A percentile compares a stretch with the other conserved stretches of the same genome.
Conservation (phyloP, 805 yeast species). For the Myxozyma vanderwaltii region DNA sequence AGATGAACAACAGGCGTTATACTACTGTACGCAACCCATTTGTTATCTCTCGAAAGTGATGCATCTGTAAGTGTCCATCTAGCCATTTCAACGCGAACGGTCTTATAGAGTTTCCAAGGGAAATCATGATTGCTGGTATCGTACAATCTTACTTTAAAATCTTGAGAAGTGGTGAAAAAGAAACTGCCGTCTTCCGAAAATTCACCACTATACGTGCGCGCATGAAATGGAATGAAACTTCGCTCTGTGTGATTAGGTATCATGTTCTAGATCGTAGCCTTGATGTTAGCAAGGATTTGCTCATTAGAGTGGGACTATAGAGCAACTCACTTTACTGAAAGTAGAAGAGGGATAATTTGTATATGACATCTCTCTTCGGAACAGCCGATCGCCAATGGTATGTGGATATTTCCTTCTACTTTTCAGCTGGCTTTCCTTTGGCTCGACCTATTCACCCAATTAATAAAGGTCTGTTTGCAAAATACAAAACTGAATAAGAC, state of each 20-base stretch:
- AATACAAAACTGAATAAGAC: not conserved
- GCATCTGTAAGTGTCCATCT: constrained; percentile 41
- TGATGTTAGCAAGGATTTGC: too few species aligned
- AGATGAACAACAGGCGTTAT: constrained; percentile 34
- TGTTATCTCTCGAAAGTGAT: constrained; percentile 35
- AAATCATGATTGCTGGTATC: constrained; percentile 27
- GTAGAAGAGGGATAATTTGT: constrained; percentile 20
- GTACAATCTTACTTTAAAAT: constrained; percentile 36
- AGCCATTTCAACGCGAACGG: constrained; percentile 25
- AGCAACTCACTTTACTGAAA: constrained; percentile 14
- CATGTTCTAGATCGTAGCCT: constrained; percentile 18
- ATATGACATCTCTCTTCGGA: constrained; percentile 25
- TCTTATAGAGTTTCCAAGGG: constrained; percentile 33
- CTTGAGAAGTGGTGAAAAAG: constrained; percentile 37
- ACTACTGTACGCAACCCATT: constrained; percentile 35
- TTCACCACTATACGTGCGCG: constrained; percentile 39
- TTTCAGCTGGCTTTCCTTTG: constrained; percentile 13
- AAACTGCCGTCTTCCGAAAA: constrained; percentile 39
- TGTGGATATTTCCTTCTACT: constrained; percentile 26
- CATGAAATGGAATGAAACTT: constrained; percentile 19
- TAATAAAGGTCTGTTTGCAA: not conserved
- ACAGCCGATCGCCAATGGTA: constrained; percentile 24
- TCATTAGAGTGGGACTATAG: not conserved
- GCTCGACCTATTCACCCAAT: constrained; percentile 15
- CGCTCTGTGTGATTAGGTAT: constrained; percentile 18